These are phyloP conservation scores for Volvariella volvacea DNA, from an alignment of 1,284 basidiomycete genomes.

Conservation along the genomic window DNA sequence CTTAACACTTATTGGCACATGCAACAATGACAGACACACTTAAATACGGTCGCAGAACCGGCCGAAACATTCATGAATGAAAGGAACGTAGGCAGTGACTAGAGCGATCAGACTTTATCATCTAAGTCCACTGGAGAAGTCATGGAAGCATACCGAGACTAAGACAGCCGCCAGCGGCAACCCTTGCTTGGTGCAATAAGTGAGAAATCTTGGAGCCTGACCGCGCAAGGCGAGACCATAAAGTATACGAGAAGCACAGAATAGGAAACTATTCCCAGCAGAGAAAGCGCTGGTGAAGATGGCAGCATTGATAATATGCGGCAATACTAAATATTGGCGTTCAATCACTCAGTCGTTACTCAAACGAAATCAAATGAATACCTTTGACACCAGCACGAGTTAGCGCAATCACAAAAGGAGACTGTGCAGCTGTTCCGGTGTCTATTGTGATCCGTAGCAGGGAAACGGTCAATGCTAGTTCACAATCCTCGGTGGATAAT, in stretches of 20 bases:
- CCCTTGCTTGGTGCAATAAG: conserved; percentile 67
- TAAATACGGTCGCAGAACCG: conserved; percentile 32
- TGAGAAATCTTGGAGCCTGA: conserved; percentile 60
- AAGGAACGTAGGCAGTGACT: conserved; percentile 24
- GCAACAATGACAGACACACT: conserved; percentile 25
- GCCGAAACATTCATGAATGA: conserved; percentile 35
- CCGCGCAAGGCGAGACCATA: conserved; percentile 78
- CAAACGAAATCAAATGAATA: no score
- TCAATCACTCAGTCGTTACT: no score
- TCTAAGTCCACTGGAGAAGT: not conserved
- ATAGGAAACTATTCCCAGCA: conserved; percentile 77
- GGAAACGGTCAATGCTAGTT: conserved; percentile 9
- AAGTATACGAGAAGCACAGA: conserved; percentile 75
- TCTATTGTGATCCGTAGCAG: conserved; percentile 19
- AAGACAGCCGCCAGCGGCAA: conserved; percentile 63
- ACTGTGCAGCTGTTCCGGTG: conserved; percentile 56
- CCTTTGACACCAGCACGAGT: conserved; percentile 67
- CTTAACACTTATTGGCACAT: conserved; percentile 7
- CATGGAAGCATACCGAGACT: conserved; percentile 29
- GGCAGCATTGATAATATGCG: conserved; percentile 63
- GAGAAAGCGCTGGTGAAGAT: conserved; percentile 76
- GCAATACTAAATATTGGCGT: conserved; percentile 36
- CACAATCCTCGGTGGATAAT: not conserved
- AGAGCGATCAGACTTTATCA: not conserved
- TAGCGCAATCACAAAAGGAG: conserved; percentile 83